Conservation (phyloP, 306 rosid genomes). For the Cucurbita pepo region DNA sequence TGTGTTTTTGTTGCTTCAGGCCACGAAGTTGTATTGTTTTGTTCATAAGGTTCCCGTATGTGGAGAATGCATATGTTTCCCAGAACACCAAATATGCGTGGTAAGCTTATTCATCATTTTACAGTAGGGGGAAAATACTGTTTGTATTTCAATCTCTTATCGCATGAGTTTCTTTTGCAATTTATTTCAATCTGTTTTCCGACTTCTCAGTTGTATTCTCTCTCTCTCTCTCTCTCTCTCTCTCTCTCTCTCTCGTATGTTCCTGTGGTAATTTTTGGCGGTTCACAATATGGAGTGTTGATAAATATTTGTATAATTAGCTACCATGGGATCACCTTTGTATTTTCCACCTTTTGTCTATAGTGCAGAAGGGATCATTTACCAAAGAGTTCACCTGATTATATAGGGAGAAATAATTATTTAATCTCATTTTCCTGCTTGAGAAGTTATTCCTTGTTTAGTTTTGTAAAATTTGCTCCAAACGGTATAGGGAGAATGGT, state of each 20-base stretch:
- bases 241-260: not conserved
- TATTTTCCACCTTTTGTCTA: not conserved
- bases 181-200: not conserved
- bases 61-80: slow-evolving; percentile 96
- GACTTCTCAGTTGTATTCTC: not conserved
- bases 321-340: not conserved
- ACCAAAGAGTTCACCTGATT: not conserved
- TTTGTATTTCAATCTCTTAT: not conserved
- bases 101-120: slow-evolving; percentile 20
- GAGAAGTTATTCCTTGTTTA: not conserved
- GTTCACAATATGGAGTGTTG: not conserved
- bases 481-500: not conserved
- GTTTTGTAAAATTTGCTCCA: not conserved
- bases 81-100: slow-evolving; percentile 93
- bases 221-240: not conserved
- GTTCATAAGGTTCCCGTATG: slow-evolving; percentile 99
- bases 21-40: slow-evolving; percentile 90
- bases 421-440: not conserved
- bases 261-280: not conserved
- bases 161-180: slow-evolving; percentile 1
- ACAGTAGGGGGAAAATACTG: not conserved
- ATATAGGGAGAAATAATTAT: not conserved
- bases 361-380: not conserved
- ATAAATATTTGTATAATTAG: not conserved
- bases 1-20: slow-evolving; percentile 38